Conservation (phyloP, 2,329 filamentous ascomycete species). For the Thielaviopsis ethacetica region DNA sequence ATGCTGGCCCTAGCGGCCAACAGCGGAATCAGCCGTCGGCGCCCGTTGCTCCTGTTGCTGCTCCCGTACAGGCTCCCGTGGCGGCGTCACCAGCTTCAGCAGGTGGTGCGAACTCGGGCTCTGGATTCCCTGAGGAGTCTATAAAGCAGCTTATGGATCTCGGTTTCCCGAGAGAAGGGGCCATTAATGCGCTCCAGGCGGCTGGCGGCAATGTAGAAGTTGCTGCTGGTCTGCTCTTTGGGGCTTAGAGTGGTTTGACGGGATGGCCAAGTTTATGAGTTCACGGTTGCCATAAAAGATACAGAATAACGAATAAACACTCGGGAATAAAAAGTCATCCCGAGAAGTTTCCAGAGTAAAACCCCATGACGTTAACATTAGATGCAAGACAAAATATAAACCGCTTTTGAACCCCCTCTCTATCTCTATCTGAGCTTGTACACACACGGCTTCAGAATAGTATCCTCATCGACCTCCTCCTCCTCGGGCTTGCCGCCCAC, state of each 20-base stretch:
- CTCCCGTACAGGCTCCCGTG: slow-evolving; percentile 15
- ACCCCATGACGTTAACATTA: background rate
- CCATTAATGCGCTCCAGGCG: slow-evolving; percentile 65
- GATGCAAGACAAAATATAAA: background rate
- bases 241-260: slow-evolving; percentile 20
- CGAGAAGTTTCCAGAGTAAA: background rate
- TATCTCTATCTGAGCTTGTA: slow-evolving; percentile 70
- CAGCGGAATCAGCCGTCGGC: slow-evolving; percentile 9
- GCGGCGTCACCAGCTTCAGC: slow-evolving; percentile 9
- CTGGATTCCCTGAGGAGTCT: slow-evolving; percentile 41
- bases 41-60: slow-evolving; percentile 12
- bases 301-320: slow-evolving; percentile 2
- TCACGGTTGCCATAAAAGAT: background rate
- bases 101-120: slow-evolving; percentile 12
- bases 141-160: slow-evolving; percentile 63
- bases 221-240: slow-evolving; percentile 67
- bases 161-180: slow-evolving; percentile 61
- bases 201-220: slow-evolving; percentile 75
- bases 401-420: background rate
- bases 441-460: slow-evolving; percentile 78
- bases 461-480: slow-evolving; percentile 45
- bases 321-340: background rate
- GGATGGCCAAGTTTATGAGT: background rate
- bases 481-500: slow-evolving; percentile 33
- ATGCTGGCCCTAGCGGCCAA: background rate